These are phyloP conservation scores for Magnolia kwangsiensis DNA, from an alignment of 164 flowering plant genomes.

Conservation along the genomic window DNA sequence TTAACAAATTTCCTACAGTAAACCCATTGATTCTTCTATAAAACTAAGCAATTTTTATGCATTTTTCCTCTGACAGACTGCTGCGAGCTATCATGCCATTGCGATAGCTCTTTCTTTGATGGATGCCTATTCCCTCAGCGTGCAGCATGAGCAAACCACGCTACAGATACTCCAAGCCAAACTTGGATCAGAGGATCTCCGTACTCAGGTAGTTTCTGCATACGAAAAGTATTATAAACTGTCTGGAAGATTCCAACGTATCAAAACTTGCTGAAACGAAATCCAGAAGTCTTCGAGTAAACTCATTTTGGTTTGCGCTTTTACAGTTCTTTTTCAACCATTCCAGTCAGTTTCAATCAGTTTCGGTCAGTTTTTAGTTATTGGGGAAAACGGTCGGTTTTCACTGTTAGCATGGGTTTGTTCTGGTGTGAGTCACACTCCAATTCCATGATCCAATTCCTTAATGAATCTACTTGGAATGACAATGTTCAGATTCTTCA, in stretches of 20 bases:
- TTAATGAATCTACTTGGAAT: not conserved
- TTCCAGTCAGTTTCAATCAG: not conserved
- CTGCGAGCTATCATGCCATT: constrained; percentile 94
- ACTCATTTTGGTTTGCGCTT: not conserved
- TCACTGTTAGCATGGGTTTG: not conserved
- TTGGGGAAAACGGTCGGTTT: not conserved
- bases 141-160: constrained; percentile 92
- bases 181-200: constrained; percentile 83
- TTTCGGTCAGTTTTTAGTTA: not conserved
- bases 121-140: constrained; percentile 90
- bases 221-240: not conserved
- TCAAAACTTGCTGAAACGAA: not conserved
- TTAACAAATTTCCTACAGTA: not conserved
- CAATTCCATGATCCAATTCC: not conserved
- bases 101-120: constrained; percentile 90
- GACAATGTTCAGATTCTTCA: not conserved
- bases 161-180: constrained; percentile 75
- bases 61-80: constrained; percentile 48
- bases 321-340: not conserved
- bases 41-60: not conserved
- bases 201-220: constrained; percentile 61
- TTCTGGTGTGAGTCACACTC: not conserved
- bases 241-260: not conserved
- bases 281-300: not conserved
- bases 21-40: not conserved